Base-by-base conservation (phyloP, 345 rosid species). In the Lepidium africanum region DNA sequence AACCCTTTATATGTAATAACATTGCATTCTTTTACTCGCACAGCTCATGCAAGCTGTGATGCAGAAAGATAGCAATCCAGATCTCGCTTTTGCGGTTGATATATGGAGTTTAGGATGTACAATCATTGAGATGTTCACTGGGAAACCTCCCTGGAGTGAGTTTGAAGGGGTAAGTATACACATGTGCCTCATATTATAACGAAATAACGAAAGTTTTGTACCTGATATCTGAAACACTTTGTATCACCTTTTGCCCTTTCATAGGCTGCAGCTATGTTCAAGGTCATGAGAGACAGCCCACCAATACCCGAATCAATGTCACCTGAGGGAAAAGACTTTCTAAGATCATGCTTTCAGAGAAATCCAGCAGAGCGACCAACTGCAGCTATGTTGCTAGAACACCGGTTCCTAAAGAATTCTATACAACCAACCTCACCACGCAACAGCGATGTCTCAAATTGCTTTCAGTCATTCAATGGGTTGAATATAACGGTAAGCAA, bases 21-120 rank as follows among this genome's bases (percentile, higher is more conserved):
- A 27, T 9, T 17, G 3, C 38, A 68, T 13, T 19, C 15, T 51
- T 56, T 72, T 27, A 33, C 45, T 32, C 46, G 38, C 77, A 72
- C 83, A 94, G 99, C 92, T 94, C 66, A 86, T 94, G 88, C 88
- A 85, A 78, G 87, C 97, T 2, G 95, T 94, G 54, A 85, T 94
- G 85, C 89, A 87, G 73, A 94, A 82, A 77, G 95, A 87, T 75
- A 59, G 76, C 59, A 81, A 71, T 64, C 84, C 99, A 2, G 95
- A 89, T 59, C 88, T 81, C 13, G 99, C 99, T 47, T 79, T 89
- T 71, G 99, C 97, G 45, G 86, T 94, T 65, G 99, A 94, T 79
- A 94, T 94, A 65, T 94, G 99, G 99, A 94, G 97, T 77, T 87
- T 94, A 83, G 99, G 99, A 13, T 91, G 97, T 67, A 94, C 97